These are phyloP conservation scores for Carex pumila DNA, from an alignment of 176 grass and related monocot species.

Conservation along the genomic window DNA sequence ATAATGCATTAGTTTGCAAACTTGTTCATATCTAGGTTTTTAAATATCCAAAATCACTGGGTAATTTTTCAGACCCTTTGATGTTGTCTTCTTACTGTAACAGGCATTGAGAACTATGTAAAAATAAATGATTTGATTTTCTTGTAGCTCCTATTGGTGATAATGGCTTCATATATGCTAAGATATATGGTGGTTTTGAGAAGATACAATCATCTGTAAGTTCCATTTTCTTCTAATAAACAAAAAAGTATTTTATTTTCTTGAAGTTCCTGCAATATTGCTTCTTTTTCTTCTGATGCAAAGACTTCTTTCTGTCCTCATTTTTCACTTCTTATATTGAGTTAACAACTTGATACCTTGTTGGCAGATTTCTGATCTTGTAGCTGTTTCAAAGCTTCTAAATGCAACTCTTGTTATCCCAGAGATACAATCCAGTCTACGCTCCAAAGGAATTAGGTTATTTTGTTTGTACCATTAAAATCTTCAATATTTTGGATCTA, in stretches of 20 bases:
- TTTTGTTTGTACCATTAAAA: background rate
- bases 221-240: slow-evolving; percentile 19
- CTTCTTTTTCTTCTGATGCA: background rate
- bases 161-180: slow-evolving; percentile 95
- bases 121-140: slow-evolving; percentile 18
- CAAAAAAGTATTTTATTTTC: slow-evolving; percentile 8
- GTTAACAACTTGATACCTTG: slow-evolving; percentile 9
- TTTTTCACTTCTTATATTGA: slow-evolving; percentile 8
- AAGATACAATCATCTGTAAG: slow-evolving; percentile 98
- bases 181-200: slow-evolving; percentile 94
- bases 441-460: slow-evolving; percentile 92
- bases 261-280: background rate
- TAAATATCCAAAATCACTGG: slow-evolving; percentile 10
- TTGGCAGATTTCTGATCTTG: slow-evolving; percentile 98
- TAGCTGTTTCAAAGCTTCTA: slow-evolving; percentile 76
- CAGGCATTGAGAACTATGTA: background rate
- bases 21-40: background rate
- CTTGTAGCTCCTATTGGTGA: slow-evolving; percentile 53
- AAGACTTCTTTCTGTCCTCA: background rate
- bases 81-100: slow-evolving; percentile 1
- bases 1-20: background rate
- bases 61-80: slow-evolving; percentile 6
- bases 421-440: slow-evolving; percentile 86
- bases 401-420: slow-evolving; percentile 97
- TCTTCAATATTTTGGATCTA: background rate